Base-by-base conservation (phyloP, 2,329 filamentous ascomycete genomes). In the Colletotrichum salicis region DNA sequence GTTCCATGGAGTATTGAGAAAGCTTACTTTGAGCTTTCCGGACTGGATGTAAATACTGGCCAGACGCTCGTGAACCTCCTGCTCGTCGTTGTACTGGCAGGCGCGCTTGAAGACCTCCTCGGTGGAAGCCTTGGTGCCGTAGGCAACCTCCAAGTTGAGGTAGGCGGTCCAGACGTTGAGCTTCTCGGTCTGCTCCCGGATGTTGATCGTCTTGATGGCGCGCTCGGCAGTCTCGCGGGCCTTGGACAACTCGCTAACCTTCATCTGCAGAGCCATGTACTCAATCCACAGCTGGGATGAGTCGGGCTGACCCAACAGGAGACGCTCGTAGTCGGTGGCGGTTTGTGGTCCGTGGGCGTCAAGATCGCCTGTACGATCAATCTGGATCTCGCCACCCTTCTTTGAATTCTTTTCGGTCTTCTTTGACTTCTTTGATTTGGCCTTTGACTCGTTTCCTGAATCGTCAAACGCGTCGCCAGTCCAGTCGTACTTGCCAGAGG, bases 211-310 rank as follows among this genome's bases (percentile, higher is more conserved):
- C 79, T 92, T 92, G 74, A 98, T 89, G 22, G 96, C 96, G 73
- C 96, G 93, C 83, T 98, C 93, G 2, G 94, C 95, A 71, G 98
- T 92, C 75, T 96, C 93, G 60, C 96, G 91, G 13, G 96, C 95
- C 82, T 95, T 96, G 73, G 92, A 90, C 24, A 97, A 87, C 82
- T 99, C 96, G 79, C 94, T 94, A 64, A 97, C 89, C 79, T 97
- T 93, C 81, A 98, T 92, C 83, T 98, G 94, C 88, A 97, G 97
- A n/a, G 95, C 95, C 94, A 99, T 98, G 84, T 99, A 99, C 75
- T 94, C 90, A 66, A 98, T 94, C 96, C 96, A 99, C 33, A 98
- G 88, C 73, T 92, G 87, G 0, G 96, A 97, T n/a, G 94, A 96
- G 83, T 98, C 95, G 2, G 96, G 95, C 80, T 97, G 93, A 67